phyloP scores from a whole-genome alignment of 331 rosid species.

The Quercus lobata region DNA sequence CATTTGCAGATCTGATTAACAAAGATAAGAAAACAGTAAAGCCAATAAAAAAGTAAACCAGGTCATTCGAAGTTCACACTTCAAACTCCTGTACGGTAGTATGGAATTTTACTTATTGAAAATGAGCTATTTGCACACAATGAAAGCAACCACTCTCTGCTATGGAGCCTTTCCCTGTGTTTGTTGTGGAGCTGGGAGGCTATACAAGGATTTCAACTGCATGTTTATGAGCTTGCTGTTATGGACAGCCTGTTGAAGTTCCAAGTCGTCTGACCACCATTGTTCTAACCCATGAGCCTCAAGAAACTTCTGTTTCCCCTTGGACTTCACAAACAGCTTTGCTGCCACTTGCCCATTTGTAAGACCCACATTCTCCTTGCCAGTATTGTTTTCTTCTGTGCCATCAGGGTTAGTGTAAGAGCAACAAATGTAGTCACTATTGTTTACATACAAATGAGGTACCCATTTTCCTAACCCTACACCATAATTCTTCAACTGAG shows the following conservation, averaged over 20 bases:
- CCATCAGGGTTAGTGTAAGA: conserved; percentile 61
- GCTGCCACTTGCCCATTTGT: conserved; percentile 52
- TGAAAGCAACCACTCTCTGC: not conserved
- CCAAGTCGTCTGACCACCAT: conserved; percentile 97
- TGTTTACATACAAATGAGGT: conserved; percentile 88
- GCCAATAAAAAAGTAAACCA: not conserved
- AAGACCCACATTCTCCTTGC: conserved; percentile 46
- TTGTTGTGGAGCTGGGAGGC: conserved; percentile 39
- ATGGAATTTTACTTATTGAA: not conserved
- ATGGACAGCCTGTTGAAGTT: conserved; percentile 71
- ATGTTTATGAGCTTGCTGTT: conserved; percentile 81
- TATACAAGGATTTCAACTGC: conserved; percentile 74
- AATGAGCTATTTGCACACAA: conserved; percentile 1
- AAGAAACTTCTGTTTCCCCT: conserved; percentile 84
- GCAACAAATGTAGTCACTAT: conserved; percentile 89
- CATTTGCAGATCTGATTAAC: not conserved
- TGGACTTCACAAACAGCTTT: conserved; percentile 78
- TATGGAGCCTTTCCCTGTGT: conserved; percentile 16
- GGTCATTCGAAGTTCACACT: not conserved
- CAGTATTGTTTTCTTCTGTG: conserved; percentile 22
- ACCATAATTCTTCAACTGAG: conserved; percentile 39
- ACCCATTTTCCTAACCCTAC: conserved; percentile 62
- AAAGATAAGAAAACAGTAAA: not conserved
- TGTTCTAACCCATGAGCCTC: conserved; percentile 96
- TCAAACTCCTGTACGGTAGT: not conserved